Percentiles rank a stretch among this genome's conserved stretches.
Evolutionary conservation across 2,329 filamentous ascomycete species (phyloP).

Genomic region (Pseudohalonectria lignicola): DNA sequence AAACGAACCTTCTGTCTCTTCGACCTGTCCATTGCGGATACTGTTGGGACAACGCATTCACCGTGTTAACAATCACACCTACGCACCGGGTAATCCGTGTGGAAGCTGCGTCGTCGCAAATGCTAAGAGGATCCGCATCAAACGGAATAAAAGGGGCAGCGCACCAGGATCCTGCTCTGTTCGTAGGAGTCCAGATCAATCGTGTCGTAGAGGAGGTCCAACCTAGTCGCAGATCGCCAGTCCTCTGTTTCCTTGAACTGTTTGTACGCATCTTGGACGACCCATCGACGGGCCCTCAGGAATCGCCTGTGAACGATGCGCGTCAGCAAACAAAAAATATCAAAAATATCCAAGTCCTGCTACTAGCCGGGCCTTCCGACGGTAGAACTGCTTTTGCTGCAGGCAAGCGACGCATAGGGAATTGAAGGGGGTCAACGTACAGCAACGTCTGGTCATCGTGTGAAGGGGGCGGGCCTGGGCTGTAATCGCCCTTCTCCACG

Average conservation of each 20-base stretch:
- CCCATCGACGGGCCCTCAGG: conserved; percentile 74
- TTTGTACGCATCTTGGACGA: conserved; percentile 62
- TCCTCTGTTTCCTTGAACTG: conserved; percentile 86
- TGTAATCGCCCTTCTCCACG: conserved; percentile 53
- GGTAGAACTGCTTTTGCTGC: no score
- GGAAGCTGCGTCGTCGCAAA: no score
- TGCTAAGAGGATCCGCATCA: no score
- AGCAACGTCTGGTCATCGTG: conserved; percentile 67
- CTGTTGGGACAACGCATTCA: no score
- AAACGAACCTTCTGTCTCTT: conserved; percentile 51
- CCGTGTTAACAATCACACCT: no score
- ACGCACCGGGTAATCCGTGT: no score
- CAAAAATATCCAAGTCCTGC: no score
- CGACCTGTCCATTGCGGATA: conserved; percentile 95
- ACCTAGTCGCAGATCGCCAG: conserved; percentile 71
- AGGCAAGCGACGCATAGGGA: no score
- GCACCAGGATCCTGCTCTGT: conserved; percentile 66
- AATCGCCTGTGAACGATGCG: conserved; percentile 72
- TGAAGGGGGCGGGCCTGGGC: conserved; percentile 41
- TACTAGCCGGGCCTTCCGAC: no score
- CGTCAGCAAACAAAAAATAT: no score
- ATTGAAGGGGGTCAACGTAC: no score
- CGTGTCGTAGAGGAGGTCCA: conserved; percentile 71
- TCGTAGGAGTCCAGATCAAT: conserved; percentile 83
- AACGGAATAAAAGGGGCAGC: no score